Evolutionary conservation across 495 filamentous ascomycete genomes (phyloP).

Genomic region (Hypoxylon perforatum): DNA sequence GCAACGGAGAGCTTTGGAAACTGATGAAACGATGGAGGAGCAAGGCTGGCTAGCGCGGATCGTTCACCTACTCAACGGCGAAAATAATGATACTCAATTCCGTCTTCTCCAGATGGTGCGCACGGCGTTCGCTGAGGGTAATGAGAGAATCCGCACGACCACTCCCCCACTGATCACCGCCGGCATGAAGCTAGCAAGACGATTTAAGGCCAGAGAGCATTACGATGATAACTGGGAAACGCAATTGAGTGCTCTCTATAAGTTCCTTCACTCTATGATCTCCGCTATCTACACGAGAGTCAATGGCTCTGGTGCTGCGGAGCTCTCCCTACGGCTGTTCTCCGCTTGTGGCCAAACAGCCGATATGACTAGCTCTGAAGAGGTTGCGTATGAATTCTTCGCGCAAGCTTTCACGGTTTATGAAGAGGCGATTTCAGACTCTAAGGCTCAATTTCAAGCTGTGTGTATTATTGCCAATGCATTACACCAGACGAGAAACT

Average conservation of each 20-base stretch:
- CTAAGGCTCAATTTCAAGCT: conserved; percentile 95
- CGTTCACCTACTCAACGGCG: conserved; percentile 83
- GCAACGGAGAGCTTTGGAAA: conserved; percentile 76
- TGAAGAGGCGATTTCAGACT: conserved; percentile 94
- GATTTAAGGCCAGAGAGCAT: conserved; percentile 91
- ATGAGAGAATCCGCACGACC: conserved; percentile 94
- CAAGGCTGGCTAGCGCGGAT: conserved; percentile 96
- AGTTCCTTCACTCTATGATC: conserved; percentile 89
- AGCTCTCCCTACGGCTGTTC: conserved; percentile 88
- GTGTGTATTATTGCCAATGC: conserved; percentile 94
- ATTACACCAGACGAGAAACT: conserved; percentile 84
- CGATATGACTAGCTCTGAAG: conserved; percentile 91
- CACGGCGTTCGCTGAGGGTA: conserved; percentile 90
- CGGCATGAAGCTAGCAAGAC: conserved; percentile 87
- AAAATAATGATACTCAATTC: conserved; percentile 92
- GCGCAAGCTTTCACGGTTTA: conserved; percentile 98
- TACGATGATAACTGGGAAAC: conserved; percentile 95
- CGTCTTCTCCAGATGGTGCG: conserved; percentile 90
- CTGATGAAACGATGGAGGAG: conserved; percentile 96
- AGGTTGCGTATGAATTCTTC: conserved; percentile 97
- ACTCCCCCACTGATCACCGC: conserved; percentile 92
- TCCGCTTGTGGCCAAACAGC: conserved; percentile 91
- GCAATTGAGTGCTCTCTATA: conserved; percentile 88
- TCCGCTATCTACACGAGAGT: conserved; percentile 91
- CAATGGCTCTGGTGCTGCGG: conserved; percentile 77